Evolutionary conservation across 495 filamentous ascomycete genomes (phyloP).

Genomic region (Neurospora sp.): DNA sequence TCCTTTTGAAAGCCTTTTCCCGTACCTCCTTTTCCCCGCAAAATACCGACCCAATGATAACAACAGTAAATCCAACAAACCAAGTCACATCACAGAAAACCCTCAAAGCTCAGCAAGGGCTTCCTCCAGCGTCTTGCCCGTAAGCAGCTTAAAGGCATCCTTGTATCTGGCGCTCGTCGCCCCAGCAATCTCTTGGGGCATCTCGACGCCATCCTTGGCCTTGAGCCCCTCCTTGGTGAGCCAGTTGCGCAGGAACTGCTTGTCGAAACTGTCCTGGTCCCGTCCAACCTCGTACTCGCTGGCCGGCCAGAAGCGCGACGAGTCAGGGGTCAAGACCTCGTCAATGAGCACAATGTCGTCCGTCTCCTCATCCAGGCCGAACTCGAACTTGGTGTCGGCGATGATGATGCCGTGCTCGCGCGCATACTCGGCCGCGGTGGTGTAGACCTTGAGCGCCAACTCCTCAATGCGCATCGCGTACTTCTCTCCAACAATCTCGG

Average conservation of each 20-base stretch:
- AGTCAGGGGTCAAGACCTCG: constrained; percentile 81
- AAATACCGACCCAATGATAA: not conserved
- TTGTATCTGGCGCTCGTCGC: constrained; percentile 46
- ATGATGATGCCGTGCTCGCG: constrained; percentile 76
- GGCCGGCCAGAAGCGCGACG: constrained; percentile 80
- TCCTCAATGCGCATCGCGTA: constrained; percentile 68
- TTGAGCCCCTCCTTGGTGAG: constrained; percentile 60
- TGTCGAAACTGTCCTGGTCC: constrained; percentile 75
- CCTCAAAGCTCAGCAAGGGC: constrained; percentile 14
- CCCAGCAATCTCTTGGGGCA: constrained; percentile 55
- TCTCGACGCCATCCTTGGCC: constrained; percentile 52
- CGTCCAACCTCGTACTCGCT: constrained; percentile 61
- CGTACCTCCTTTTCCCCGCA: not conserved
- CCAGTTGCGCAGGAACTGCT: constrained; percentile 88
- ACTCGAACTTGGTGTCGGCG: constrained; percentile 50
- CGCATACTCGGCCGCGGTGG: constrained; percentile 63
- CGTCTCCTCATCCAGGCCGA: constrained; percentile 61
- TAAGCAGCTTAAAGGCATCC: constrained; percentile 33
- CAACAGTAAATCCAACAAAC: not conserved
- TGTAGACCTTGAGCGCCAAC: constrained; percentile 64
- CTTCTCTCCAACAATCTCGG: constrained; percentile 57
- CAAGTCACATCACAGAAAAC: not conserved
- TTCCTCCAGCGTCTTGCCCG: constrained; percentile 33
- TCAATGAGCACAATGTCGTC: constrained; percentile 78
- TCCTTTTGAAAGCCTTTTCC: not conserved